Percentiles rank a stretch among this genome's conserved stretches.
phyloP scores from a whole-genome alignment of 768 basidiomycete genomes.

The Coprinopsis sp. region DNA sequence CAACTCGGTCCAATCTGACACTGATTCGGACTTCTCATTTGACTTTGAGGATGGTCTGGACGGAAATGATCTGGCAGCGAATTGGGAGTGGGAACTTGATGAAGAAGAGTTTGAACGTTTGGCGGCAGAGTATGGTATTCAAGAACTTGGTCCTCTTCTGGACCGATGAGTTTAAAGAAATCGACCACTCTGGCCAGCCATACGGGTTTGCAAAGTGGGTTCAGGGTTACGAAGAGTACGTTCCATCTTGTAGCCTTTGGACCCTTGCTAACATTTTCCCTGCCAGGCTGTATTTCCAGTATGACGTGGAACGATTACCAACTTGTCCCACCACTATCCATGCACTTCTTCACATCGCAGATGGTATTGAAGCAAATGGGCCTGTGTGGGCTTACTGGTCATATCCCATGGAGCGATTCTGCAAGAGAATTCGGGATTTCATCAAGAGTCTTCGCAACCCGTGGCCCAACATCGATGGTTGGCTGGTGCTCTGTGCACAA shows the following conservation, averaged over 20 bases:
- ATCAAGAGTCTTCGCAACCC: not conserved
- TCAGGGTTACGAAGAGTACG: slow-evolving; percentile 32
- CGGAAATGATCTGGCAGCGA: too few relatives aligned
- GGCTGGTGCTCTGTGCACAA: not conserved
- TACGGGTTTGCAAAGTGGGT: slow-evolving; percentile 31
- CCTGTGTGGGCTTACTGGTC: not conserved
- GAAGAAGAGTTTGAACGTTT: too few relatives aligned
- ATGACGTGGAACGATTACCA: not conserved
- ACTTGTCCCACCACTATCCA: not conserved
- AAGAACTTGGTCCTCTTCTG: too few relatives aligned
- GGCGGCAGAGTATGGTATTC: too few relatives aligned
- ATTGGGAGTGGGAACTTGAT: too few relatives aligned
- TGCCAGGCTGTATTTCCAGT: not conserved
- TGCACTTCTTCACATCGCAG: not conserved
- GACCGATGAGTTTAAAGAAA: too few relatives aligned
- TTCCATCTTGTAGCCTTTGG: not conserved
- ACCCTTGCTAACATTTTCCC: not conserved
- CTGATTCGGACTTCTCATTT: too few relatives aligned
- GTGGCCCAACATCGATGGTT: not conserved
- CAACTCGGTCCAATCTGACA: too few relatives aligned
- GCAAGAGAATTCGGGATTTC: not conserved
- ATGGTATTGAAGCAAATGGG: not conserved
- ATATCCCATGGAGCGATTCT: not conserved
- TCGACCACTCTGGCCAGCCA: slow-evolving; percentile 22
- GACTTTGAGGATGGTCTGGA: too few relatives aligned